Percentiles rank a stretch among this genome's conserved stretches.
These are phyloP conservation scores for Taphrina betulina DNA, from an alignment of 1,139 yeast genomes.

Conservation along the genomic window DNA sequence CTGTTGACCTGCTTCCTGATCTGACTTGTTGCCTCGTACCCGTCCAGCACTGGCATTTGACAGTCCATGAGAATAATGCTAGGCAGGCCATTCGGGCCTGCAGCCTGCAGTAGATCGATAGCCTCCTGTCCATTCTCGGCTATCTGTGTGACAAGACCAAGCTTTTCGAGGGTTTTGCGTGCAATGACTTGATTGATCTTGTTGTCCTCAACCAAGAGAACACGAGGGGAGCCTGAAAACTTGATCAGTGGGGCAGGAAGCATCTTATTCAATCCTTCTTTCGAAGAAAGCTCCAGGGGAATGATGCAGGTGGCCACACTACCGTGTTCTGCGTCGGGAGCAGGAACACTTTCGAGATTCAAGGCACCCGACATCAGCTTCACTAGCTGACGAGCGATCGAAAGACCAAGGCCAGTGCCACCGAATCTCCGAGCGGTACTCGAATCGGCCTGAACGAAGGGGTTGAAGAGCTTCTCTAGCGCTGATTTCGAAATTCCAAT, in stretches of 20 bases:
- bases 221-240: not conserved
- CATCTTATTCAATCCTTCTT: not conserved
- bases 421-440: conserved; percentile 59
- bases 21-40: conserved; percentile 42
- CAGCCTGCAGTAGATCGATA: conserved; percentile 31
- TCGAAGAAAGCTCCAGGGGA: conserved; percentile 25
- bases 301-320: conserved; percentile 28
- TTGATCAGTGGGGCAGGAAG: not conserved
- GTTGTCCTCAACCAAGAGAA: conserved; percentile 56
- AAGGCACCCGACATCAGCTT: conserved; percentile 57
- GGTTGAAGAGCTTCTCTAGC: conserved; percentile 55
- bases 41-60: conserved; percentile 56
- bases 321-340: conserved; percentile 26
- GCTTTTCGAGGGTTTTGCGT: conserved; percentile 52
- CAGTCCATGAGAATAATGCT: conserved; percentile 58
- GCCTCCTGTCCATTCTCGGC: conserved; percentile 44
- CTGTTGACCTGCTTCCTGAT: conserved; percentile 41
- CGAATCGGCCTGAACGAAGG: conserved; percentile 62
- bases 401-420: conserved; percentile 61
- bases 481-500: conserved; percentile 58
- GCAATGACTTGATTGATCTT: conserved; percentile 55
- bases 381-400: conserved; percentile 58
- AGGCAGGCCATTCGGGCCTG: conserved; percentile 43
- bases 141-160: conserved; percentile 57
- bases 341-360: conserved; percentile 18